Conservation (phyloP, 2,329 filamentous ascomycete species). For the Leptographium procerum region DNA sequence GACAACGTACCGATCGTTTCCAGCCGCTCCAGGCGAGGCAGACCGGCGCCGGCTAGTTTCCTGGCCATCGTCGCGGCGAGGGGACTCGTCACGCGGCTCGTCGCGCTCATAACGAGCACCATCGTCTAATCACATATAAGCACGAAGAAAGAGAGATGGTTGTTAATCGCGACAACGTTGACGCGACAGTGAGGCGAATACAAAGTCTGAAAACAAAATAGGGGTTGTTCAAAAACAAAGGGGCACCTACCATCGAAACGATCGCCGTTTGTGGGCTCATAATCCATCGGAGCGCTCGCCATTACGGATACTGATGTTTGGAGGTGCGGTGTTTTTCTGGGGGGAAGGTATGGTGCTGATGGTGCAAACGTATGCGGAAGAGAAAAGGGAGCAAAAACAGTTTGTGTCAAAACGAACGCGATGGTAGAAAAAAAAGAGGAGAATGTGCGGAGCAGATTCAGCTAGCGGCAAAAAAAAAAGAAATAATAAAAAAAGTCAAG, state of each 20-base stretch:
- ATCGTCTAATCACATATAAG: constrained; percentile 35
- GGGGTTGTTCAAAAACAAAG: not conserved
- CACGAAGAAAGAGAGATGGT: not conserved
- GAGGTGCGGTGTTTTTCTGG: not conserved
- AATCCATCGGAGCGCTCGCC: constrained; percentile 59
- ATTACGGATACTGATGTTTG: constrained; percentile 22
- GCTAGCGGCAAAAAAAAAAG: constrained; percentile 6
- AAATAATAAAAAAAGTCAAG: not conserved
- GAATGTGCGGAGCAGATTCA: constrained; percentile 2
- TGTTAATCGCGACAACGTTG: not conserved
- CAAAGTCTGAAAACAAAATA: not conserved
- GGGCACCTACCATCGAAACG: constrained; percentile 49
- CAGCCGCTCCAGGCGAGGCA: constrained; percentile 45
- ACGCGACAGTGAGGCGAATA: not conserved
- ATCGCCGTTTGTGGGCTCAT: constrained; percentile 56
- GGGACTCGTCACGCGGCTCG: constrained; percentile 51
- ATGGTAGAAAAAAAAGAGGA: constrained; percentile 4
- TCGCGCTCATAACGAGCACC: constrained; percentile 55
- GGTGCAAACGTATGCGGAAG: constrained; percentile 1
- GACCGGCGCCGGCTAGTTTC: constrained; percentile 47
- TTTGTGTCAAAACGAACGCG: not conserved
- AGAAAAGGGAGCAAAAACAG: not conserved
- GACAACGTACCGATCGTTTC: constrained; percentile 33
- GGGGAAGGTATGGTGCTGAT: constrained; percentile 2
- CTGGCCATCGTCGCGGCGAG: constrained; percentile 52